phyloP scores from a whole-genome alignment of 2,329 filamentous ascomycete species.

The Trichoderma sp. region DNA sequence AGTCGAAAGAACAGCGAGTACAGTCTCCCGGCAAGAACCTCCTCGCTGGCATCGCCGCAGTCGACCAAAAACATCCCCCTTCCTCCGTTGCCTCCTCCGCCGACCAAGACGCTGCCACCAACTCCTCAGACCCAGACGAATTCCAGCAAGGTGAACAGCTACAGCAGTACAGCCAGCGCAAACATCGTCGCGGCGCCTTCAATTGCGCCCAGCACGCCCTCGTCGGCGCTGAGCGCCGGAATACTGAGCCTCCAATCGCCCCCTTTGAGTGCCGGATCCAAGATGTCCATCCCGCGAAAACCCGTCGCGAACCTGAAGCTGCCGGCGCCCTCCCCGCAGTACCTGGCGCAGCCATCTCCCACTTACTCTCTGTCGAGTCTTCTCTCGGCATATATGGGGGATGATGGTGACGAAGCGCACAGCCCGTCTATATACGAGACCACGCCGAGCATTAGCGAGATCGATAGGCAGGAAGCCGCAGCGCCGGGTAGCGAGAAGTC shows the following conservation, averaged over 20 bases:
- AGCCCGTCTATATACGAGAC: conserved; percentile 26
- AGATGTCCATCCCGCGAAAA: conserved; percentile 45
- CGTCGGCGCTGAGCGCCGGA: background rate
- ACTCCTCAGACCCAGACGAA: conserved; percentile 33
- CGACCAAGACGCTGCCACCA: conserved; percentile 28
- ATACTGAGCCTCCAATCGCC: conserved; percentile 8
- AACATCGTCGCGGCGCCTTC: conserved; percentile 32
- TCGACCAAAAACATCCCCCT: conserved; percentile 11
- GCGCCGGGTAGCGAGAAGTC: conserved; percentile 6
- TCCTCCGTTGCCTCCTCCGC: conserved; percentile 16
- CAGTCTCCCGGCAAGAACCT: conserved; percentile 12
- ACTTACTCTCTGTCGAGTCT: conserved; percentile 58
- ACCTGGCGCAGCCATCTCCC: conserved; percentile 43
- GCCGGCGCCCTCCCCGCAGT: conserved; percentile 33
- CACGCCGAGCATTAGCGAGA: conserved; percentile 28
- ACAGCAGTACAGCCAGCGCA: background rate
- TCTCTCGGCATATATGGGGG: conserved; percentile 58
- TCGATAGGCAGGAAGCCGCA: conserved; percentile 6
- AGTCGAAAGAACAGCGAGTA: conserved; percentile 19
- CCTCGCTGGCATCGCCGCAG: conserved; percentile 18
- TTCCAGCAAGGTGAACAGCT: conserved; percentile 28
- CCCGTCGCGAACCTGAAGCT: conserved; percentile 36
- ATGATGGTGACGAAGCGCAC: conserved; percentile 51
- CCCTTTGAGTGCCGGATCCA: conserved; percentile 30
- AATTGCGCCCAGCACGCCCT: conserved; percentile 27